Evolutionary conservation across 1,284 basidiomycete species (phyloP), one percentile per base, ranked within the genome.

Genomic region (Veloboletus limbatus): DNA sequence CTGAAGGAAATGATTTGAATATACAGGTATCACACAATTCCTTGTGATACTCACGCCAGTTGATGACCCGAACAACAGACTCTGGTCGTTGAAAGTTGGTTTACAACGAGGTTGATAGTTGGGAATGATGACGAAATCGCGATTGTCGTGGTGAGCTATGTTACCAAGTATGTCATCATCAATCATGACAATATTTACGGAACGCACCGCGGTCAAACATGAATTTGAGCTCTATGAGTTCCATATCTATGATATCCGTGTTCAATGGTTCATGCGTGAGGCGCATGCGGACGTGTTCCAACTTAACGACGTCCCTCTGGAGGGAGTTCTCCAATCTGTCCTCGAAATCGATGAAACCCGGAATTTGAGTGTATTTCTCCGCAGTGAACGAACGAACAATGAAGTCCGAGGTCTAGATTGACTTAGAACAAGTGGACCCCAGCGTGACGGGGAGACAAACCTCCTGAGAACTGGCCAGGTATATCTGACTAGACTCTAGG

Each of bases 321-420:
- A 93, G 70, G 1, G 91, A 93, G 58, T 83, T 85, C 50, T 89
- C 85, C 14, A 93, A 68, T 33, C 78, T 75, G 43, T 87, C 82
- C 60, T 91, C 84, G 49, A 93, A 91, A 8, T 69, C 66, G 45
- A 88, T 80, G 59, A 93, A 91, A 57, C 91, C 86, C 14, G 85
- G 82, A 45, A 93, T 85, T 82, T 92, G 88, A 14, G 85, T 84
- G 60, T 90, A 89, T 64, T 87, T 90, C 65, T 92, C 87, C 11
- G 70, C 63, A 11, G 73, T 77, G 65, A 92, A 89, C 8, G 88
- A 87, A 42, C 85, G 79, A 49, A 85, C 78, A 43, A 91, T 73
- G 58, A 82, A 89, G 52, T 92, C 88, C 14, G 84, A 76, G 2
- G 87, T 90, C 88, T 92, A 55, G 22, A 46, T 33, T 25, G 33